phyloP scores from a whole-genome alignment of 345 rosid species.

The Gossypium bickii region DNA sequence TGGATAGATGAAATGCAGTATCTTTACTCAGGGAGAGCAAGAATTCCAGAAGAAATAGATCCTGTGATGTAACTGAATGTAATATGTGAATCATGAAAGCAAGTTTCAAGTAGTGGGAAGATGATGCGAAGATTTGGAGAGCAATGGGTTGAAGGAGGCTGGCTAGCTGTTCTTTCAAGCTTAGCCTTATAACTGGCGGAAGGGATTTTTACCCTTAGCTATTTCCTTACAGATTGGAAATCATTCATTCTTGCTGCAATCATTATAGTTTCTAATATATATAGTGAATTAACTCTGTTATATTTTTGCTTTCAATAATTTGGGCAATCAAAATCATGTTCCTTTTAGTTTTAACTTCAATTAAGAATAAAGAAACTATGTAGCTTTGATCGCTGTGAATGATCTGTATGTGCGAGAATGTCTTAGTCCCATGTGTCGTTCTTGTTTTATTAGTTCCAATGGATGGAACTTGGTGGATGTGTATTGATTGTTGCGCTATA shows the following conservation, averaged over 20 bases:
- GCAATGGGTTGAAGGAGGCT: not conserved
- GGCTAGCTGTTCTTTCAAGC: not conserved
- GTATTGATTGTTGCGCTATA: no score
- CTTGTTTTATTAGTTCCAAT: no score
- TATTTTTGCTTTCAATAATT: not conserved
- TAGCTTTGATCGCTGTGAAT: not conserved
- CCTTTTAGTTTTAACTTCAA: not conserved
- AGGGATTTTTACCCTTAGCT: not conserved
- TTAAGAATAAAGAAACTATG: not conserved
- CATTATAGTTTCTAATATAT: not conserved
- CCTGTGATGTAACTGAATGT: conserved; percentile 10
- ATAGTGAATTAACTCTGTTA: not conserved
- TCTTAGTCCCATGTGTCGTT: no score
- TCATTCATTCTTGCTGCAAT: not conserved
- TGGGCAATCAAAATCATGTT: not conserved
- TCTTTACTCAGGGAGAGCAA: conserved; percentile 34
- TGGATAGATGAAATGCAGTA: conserved; percentile 58
- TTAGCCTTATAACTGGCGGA: not conserved
- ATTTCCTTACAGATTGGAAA: no score
- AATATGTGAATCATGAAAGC: conserved; percentile 1
- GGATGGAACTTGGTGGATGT: no score
- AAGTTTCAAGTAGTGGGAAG: not conserved
- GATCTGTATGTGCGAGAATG: no score
- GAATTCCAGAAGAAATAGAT: conserved; percentile 35
- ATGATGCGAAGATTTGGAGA: not conserved